Evolutionary conservation across 768 basidiomycete species (phyloP), one percentile per base, ranked within the genome.

Genomic region (Boletus sp.): DNA sequence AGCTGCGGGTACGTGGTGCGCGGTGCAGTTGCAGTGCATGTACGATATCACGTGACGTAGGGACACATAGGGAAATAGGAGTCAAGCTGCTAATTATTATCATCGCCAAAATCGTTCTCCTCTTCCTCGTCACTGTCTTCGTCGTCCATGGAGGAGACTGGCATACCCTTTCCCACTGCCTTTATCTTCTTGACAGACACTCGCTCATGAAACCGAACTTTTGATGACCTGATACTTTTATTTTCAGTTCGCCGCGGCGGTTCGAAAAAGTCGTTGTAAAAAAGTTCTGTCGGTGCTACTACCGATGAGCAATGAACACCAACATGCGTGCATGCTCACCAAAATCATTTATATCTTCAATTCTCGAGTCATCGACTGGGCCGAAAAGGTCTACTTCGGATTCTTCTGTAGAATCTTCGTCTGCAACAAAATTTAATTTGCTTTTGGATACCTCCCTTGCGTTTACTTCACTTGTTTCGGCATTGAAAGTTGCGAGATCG

Each of bases 131-230:
- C 71, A 35, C 68, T 68, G 11, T 68, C 70, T 5, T 69, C 71
- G 1, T 66, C 67, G 32, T 66, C 71, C 65, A 78, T 72, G 17
- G 67, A 61, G 8, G 74, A 79, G 20, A 87, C 65, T 5, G 86
- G 82, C 53, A 82, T 74, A 47, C 82, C 83, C 68, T 83, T 91
- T 4, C 88, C 87, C 20, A 83, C 82, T 1, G 86, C 76, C 63
- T 86, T 86, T 66, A 94, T 93, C 46, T 82, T 88, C 74, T 86
- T 93, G 37, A 94, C 87, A 37, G 84, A 77, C 29, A 95, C 93
- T 64, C 86, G 80, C 5, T 92, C 88, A 65, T 86, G 81, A 69
- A 95, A 95, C 20, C 89, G 85, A 11, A 94, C 93, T 54, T 78
- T 83, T 40, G 62, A 58, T 12, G 69, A 66, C 41, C 59, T 62